These are phyloP conservation scores for Cryptosporidium baileyi DNA, from an alignment of 169 alveolate genomes.

Conservation along the genomic window DNA sequence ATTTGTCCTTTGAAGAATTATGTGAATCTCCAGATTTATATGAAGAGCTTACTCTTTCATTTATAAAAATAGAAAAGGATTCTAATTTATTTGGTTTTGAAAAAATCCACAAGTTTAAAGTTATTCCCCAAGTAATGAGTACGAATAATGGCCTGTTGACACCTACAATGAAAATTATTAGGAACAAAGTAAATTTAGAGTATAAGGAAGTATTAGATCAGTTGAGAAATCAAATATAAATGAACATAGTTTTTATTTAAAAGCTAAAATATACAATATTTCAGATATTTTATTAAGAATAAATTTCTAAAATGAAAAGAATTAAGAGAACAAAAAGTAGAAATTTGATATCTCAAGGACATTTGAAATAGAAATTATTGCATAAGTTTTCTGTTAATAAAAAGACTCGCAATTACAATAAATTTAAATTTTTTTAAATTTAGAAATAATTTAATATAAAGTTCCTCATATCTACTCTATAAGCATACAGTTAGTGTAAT, in stretches of 20 bases:
- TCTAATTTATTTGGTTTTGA: slow-evolving; percentile 71
- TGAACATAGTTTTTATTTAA: neutral
- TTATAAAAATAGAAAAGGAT: slow-evolving; percentile 13
- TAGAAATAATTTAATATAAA: neutral
- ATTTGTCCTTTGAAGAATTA: slow-evolving; percentile 48
- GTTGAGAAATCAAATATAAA: slow-evolving; percentile 13
- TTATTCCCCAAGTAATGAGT: slow-evolving; percentile 62
- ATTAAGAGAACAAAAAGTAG: neutral
- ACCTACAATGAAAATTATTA: slow-evolving; percentile 72
- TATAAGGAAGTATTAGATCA: slow-evolving; percentile 60
- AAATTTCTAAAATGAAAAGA: neutral
- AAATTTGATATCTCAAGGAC: neutral
- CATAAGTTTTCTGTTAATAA: no score
- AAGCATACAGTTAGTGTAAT: slow-evolving; percentile 42
- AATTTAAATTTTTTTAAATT: neutral
- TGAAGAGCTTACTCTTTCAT: slow-evolving; percentile 45
- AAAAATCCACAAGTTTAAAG: slow-evolving; percentile 66
- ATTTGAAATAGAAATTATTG: neutral
- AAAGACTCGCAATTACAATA: no score
- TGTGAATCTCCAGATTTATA: slow-evolving; percentile 51
- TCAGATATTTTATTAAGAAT: neutral
- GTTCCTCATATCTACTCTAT: slow-evolving; percentile 37
- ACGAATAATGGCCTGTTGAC: slow-evolving; percentile 71
- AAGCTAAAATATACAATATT: neutral
- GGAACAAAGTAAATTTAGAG: slow-evolving; percentile 56